phyloP scores from a whole-genome alignment of 805 yeast species.

The Grigorovia transvaalensis region DNA sequence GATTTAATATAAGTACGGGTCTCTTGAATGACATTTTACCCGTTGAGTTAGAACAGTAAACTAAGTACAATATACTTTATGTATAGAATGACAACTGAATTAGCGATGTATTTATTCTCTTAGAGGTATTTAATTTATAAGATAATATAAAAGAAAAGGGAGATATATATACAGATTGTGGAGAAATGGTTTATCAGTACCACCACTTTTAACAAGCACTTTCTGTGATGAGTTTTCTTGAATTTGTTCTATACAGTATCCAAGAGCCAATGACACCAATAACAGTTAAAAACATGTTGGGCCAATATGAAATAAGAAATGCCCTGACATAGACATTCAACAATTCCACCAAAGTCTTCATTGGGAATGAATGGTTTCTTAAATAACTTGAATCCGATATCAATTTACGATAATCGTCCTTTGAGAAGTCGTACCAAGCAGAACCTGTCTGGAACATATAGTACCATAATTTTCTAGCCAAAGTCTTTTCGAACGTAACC shows the following conservation, averaged over 20 bases:
- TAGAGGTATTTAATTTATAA: too few relatives aligned
- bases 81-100: too few relatives aligned
- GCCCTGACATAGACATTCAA: conserved; percentile 18
- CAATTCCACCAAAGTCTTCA: conserved; percentile 8
- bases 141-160: too few relatives aligned
- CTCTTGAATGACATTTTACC: conserved; percentile 16
- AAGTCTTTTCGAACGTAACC: conserved; percentile 28
- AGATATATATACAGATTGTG: too few relatives aligned
- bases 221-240: not conserved
- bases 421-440: conserved; percentile 11
- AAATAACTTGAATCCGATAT: conserved; percentile 24
- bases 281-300: conserved; percentile 16
- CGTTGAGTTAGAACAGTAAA: not conserved
- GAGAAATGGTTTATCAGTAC: not conserved
- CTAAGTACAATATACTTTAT: too few relatives aligned
- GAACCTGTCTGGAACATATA: conserved; percentile 19
- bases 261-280: conserved; percentile 14
- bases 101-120: too few relatives aligned
- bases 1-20: conserved; percentile 13
- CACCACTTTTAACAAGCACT: not conserved
- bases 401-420: conserved; percentile 14
- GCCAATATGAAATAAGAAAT: conserved; percentile 22
- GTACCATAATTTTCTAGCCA: conserved; percentile 24
- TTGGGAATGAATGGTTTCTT: conserved; percentile 16
- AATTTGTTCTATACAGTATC: conserved; percentile 7